A percentile compares a stretch with the other conserved stretches of the same genome.
Evolutionary conservation across 257 asterid species (phyloP).

Genomic region (Prunella vulgaris): DNA sequence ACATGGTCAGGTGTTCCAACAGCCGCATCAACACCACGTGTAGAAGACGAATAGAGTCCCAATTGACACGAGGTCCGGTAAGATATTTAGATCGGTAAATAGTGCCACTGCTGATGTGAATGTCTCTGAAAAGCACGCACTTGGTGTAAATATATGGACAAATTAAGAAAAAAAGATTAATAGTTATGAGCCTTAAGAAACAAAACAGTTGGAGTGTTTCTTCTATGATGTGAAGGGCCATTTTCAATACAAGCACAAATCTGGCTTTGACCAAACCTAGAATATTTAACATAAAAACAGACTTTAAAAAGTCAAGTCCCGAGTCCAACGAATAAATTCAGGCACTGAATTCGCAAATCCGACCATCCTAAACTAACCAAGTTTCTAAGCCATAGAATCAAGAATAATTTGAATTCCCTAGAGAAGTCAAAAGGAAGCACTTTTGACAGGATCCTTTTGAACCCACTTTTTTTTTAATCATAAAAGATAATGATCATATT

Average conservation of each 20-base stretch:
- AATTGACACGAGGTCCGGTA: conserved; percentile 66
- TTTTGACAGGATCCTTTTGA: conserved; percentile 4
- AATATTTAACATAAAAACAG: not conserved
- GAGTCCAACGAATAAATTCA: conserved; percentile 23
- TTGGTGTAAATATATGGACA: no score
- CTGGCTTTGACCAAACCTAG: conserved; percentile 17
- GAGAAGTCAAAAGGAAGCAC: conserved; percentile 20
- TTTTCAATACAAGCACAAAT: not conserved
- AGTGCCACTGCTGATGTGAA: conserved; percentile 82
- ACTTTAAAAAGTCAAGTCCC: conserved; percentile 19
- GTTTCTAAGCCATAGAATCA: conserved; percentile 14
- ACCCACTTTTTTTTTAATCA: conserved; percentile 17
- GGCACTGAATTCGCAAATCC: conserved; percentile 17
- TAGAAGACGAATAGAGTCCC: conserved; percentile 90
- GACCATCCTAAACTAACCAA: conserved; percentile 11
- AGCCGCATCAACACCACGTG: no score
- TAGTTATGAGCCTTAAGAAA: not conserved
- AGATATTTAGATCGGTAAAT: conserved; percentile 68
- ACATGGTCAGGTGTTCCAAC: no score
- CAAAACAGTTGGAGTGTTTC: conserved; percentile 3
- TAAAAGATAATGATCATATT: conserved; percentile 14
- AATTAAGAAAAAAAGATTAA: not conserved
- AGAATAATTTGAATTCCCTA: conserved; percentile 30
- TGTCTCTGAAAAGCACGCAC: conserved; percentile 47
- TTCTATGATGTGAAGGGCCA: conserved; percentile 1